These are phyloP conservation scores for Chlamydomonas incerta DNA, from an alignment of 139 green algal genomes.

Conservation along the genomic window DNA sequence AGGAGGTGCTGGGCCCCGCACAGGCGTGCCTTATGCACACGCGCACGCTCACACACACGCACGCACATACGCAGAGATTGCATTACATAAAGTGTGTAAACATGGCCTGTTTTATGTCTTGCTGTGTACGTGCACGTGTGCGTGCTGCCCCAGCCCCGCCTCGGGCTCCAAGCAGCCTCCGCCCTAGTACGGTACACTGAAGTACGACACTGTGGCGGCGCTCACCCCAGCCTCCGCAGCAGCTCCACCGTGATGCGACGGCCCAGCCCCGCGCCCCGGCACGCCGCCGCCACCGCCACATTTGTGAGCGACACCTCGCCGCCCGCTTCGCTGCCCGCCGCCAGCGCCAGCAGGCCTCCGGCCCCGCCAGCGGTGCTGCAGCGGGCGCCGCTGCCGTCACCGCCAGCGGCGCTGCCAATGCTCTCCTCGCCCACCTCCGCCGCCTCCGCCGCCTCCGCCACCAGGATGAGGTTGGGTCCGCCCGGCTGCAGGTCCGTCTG, in stretches of 20 bases:
- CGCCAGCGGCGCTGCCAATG: too few species aligned
- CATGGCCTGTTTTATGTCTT: too few species aligned
- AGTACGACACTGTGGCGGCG: neutral
- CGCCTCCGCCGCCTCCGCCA: neutral
- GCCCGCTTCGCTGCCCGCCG: slow-evolving; percentile 32
- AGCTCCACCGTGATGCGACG: neutral
- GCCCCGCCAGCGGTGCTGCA: neutral
- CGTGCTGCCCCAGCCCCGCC: too few species aligned
- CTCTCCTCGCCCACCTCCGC: too few species aligned
- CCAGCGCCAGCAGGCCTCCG: neutral
- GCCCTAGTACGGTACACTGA: neutral
- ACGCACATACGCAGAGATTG: too few species aligned
- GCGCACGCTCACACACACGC: too few species aligned
- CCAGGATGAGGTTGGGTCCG: slow-evolving; percentile 14
- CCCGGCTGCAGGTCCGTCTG: slow-evolving; percentile 27
- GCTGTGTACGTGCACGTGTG: neutral
- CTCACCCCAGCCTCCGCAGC: slow-evolving; percentile 18
- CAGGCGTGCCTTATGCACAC: too few species aligned
- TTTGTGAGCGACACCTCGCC: slow-evolving; percentile 47
- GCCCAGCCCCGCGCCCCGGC: neutral
- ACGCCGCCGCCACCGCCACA: neutral
- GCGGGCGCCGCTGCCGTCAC: too few species aligned
- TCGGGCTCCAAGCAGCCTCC: neutral
- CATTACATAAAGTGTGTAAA: too few species aligned
- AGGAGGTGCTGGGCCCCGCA: too few species aligned